A percentile compares a stretch with the other conserved stretches of the same genome.
Evolutionary conservation across 257 asterid species (phyloP).

Genomic region (Craterostigma plantagineum): DNA sequence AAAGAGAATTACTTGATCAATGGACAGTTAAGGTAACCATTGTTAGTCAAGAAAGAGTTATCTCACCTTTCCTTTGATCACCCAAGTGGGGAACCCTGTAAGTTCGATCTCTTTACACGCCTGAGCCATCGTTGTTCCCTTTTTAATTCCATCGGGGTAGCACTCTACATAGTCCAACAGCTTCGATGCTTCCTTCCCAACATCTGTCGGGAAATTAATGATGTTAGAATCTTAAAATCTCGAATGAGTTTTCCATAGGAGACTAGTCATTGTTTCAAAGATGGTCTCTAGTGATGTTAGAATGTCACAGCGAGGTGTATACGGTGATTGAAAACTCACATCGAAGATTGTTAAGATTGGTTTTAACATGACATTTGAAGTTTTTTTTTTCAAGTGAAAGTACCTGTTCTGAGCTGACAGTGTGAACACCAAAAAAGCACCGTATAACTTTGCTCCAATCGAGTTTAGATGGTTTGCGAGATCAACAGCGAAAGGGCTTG

Average conservation of each 20-base stretch:
- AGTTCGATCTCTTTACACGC: conserved; percentile 45
- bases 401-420: conserved; percentile 84
- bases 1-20: too few species aligned
- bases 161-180: conserved; percentile 73
- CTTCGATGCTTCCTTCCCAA: conserved; percentile 71
- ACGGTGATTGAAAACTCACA: too few species aligned
- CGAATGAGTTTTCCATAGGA: too few species aligned
- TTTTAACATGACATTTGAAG: too few species aligned
- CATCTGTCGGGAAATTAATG: conserved; percentile 40
- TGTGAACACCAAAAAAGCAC: conserved; percentile 98
- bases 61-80: conserved; percentile 61
- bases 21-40: too few species aligned
- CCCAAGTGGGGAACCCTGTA: conserved; percentile 72
- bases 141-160: conserved; percentile 58
- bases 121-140: conserved; percentile 44
- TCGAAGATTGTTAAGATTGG: too few species aligned
- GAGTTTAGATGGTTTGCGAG: conserved; percentile 70
- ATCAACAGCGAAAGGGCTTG: conserved; percentile 69
- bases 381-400: too few species aligned
- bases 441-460: conserved; percentile 69
- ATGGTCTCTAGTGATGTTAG: too few species aligned
- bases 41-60: neutral
- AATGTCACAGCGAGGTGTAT: too few species aligned
- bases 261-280: too few species aligned
- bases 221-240: too few species aligned